Evolutionary conservation across 148 eudicot species (phyloP), one percentile per base, ranked within the genome.

Genomic region (Cornus controversa): DNA sequence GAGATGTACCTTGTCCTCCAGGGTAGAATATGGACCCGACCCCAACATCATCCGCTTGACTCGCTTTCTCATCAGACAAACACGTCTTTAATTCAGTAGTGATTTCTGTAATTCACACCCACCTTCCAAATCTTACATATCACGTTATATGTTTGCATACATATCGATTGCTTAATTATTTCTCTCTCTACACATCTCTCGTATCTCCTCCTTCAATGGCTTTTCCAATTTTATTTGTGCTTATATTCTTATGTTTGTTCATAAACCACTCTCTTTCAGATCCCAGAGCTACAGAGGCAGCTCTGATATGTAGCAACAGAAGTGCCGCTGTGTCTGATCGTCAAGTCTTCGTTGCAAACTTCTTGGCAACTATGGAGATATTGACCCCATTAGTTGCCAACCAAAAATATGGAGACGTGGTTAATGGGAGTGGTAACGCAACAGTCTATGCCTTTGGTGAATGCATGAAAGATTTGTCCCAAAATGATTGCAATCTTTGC

Each of bases 281-380:
- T 25, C 87, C 89, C 23, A 82, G 87, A 71, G 82, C 89, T 14
- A 84, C 85, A 71, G 69, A 74, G 50, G 85, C 84, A 16, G 80
- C 82, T 23, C 68, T 77, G 8, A 37, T 84, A 20, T 86, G 89
- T 79, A 74, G 79, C 77, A 86, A 86, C 71, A 36, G 62, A 28
- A 86, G 77, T 18, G 87, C 89, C 1, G 14, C 80, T 10, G 10
- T 31, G 1, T 54, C 89, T 57, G 78, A 77, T 36, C 80, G 89
- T 10, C 82, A 80, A 57, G 63, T 76, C 9, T 84, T 70, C 60
- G 80, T 87, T 8, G 58, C 84, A 22, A 84, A 74, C 71, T 87
- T 87, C 72, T 23, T 87, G 14, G 84, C 82, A 1, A 76, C 85
- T 27, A 27, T 87, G 45, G 82, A 84, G 40, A 22, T 76, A 7